Conservation (phyloP, 768 basidiomycete species). For the Auriscalpium orientale region DNA sequence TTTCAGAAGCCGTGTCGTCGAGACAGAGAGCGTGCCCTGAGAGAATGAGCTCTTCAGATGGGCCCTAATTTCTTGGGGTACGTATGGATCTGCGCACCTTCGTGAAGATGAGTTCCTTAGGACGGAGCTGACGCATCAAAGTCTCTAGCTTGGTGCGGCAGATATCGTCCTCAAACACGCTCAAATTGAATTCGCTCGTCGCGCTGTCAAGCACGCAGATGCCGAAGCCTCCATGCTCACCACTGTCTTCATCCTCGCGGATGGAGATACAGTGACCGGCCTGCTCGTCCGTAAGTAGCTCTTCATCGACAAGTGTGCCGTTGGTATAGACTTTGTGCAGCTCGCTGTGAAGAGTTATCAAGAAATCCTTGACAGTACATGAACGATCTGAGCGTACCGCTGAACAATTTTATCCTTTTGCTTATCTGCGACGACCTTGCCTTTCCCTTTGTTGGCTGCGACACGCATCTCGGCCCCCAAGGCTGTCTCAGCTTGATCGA, state of each 20-base stretch:
- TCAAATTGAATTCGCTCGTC: conserved; percentile 91
- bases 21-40: conserved; percentile 79
- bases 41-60: not conserved
- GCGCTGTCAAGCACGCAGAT: conserved; percentile 90
- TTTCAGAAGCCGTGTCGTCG: conserved; percentile 78
- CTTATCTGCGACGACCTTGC: conserved; percentile 40
- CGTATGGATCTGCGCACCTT: conserved; percentile 46
- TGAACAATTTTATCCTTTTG: conserved; percentile 83
- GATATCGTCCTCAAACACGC: conserved; percentile 85
- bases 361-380: not conserved
- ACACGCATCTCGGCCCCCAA: conserved; percentile 95
- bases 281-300: conserved; percentile 85
- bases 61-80: no score
- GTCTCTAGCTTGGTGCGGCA: conserved; percentile 93
- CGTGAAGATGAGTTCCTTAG: conserved; percentile 84
- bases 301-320: conserved; percentile 89
- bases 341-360: conserved; percentile 41
- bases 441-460: conserved; percentile 57
- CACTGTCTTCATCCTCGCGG: conserved; percentile 44
- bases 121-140: conserved; percentile 80
- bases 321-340: conserved; percentile 95
- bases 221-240: conserved; percentile 58
- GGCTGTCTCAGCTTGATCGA: conserved; percentile 95
- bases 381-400: conserved; percentile 34
- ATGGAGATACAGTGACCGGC: conserved; percentile 93